phyloP scores from a whole-genome alignment of 2,329 filamentous ascomycete species.

The Sarocladiaceae sp. region DNA sequence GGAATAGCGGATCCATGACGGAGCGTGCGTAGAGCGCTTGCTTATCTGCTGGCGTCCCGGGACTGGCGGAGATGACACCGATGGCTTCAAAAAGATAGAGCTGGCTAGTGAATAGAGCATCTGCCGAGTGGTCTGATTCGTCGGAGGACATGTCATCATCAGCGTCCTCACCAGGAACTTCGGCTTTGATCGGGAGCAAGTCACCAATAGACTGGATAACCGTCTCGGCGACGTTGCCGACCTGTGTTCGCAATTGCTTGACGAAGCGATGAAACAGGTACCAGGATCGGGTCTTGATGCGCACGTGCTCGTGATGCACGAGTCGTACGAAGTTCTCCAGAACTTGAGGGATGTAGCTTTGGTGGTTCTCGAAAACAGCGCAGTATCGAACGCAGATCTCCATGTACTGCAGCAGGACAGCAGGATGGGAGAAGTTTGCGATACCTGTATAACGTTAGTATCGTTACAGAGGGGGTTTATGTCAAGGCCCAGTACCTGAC shows the following conservation, averaged over 20 bases:
- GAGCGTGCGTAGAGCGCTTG: slow-evolving; percentile 82
- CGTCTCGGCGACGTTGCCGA: slow-evolving; percentile 84
- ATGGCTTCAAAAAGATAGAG: slow-evolving; percentile 92
- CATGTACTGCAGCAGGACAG: slow-evolving; percentile 94
- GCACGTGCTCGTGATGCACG: slow-evolving; percentile 80
- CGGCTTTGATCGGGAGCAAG: slow-evolving; percentile 82
- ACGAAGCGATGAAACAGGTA: slow-evolving; percentile 93
- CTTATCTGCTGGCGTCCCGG: slow-evolving; percentile 70
- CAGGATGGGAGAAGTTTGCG: slow-evolving; percentile 79
- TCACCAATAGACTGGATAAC: slow-evolving; percentile 88
- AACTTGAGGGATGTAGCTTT: slow-evolving; percentile 74
- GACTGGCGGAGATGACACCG: slow-evolving; percentile 81
- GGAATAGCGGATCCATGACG: slow-evolving; percentile 82
- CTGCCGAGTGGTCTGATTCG: slow-evolving; percentile 82
- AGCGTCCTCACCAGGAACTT: slow-evolving; percentile 67
- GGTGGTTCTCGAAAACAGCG: slow-evolving; percentile 82
- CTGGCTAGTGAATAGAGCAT: slow-evolving; percentile 85
- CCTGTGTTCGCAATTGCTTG: slow-evolving; percentile 74
- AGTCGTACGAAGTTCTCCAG: slow-evolving; percentile 88
- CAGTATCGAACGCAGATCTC: slow-evolving; percentile 95
- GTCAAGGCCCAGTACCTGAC: slow-evolving; percentile 58
- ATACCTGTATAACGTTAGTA: slow-evolving; percentile 50
- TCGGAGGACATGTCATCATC: slow-evolving; percentile 95
- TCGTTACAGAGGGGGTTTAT: background rate
- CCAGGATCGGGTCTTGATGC: slow-evolving; percentile 88